Base-by-base conservation (phyloP, 805 yeast species). In the Candida anglica region DNA sequence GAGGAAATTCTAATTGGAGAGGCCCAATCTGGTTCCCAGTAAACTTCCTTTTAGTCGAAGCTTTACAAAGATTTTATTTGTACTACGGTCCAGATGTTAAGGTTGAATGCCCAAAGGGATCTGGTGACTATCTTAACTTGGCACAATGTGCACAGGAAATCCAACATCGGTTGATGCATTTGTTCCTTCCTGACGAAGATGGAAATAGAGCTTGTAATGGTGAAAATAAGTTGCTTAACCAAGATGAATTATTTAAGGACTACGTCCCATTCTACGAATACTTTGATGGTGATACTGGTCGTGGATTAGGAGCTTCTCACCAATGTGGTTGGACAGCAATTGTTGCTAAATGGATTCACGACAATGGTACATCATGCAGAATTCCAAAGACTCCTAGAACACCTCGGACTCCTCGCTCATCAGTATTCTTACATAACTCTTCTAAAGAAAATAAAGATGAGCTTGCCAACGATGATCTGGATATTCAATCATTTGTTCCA, bases 1-100 rank as follows among this genome's bases (percentile, higher is more conserved):
- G 97, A 32, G 97, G 97, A 39, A 88, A 88, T 57, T 87, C 96
- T 15, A 88, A 88, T 60, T 88, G 97, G 97, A 74, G 97, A 58
- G 97, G 97, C 2, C 96, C 97, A 11, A 87, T 88, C 46, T 88
- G 97, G 97, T 87, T 88, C 70, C 95, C 97, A 15, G 86, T 86
- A 9, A 88, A 83, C 50, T 88, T 88, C 58, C 65, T 88, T 41
- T 64, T 88, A 25, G 86, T 88, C 38, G 97, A 88, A 63, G 78
- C 95, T 0, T 66, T 88, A 47, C 93, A 88, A 60, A 71, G 96
- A 48, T 86, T 86, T 58, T 86, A 81, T 57, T 66, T 88, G 50
- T 88, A 87, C 66, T 88, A 87, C 56, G 97, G 97, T 9, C 79
- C 89, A 18, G 81, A 73, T 33, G 74, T 88, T 52, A 84, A 83